These are phyloP conservation scores for Acanthamoeba castellanii DNA, from an alignment of 208 protist genomes.

Conservation along the genomic window DNA sequence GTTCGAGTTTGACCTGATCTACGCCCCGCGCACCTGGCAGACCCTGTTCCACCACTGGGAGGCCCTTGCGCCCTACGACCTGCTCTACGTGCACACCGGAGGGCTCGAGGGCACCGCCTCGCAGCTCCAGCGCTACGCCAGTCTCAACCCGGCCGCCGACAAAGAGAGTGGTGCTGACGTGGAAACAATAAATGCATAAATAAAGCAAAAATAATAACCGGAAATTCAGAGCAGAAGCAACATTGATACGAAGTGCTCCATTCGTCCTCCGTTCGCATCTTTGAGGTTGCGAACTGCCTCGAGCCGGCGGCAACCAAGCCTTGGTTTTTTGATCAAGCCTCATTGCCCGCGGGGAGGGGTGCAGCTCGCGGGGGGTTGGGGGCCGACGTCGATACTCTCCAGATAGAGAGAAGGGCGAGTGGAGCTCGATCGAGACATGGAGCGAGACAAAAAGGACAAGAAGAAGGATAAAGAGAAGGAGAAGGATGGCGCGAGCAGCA, in stretches of 20 bases:
- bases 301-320: too few relatives aligned
- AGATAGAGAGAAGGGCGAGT: too few relatives aligned
- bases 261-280: too few relatives aligned
- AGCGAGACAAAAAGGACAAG: neutral
- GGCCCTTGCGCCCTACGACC: neutral
- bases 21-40: neutral
- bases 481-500: neutral
- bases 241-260: neutral
- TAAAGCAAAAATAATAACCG: neutral
- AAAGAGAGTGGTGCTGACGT: neutral
- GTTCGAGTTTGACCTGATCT: neutral
- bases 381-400: too few relatives aligned
- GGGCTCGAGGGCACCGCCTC: neutral
- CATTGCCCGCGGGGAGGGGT: too few relatives aligned
- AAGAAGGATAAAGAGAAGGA: neutral
- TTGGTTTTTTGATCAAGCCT: too few relatives aligned
- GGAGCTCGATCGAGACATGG: too few relatives aligned
- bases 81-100: neutral
- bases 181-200: neutral
- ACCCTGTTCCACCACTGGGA: conserved; percentile 1
- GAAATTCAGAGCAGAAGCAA: neutral
- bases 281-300: too few relatives aligned
- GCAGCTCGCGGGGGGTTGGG: too few relatives aligned
- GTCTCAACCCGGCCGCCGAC: neutral
- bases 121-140: neutral